A percentile compares a stretch with the other conserved stretches of the same genome.
Conservation (phyloP, 1,284 basidiomycete genomes). For the Tremellales sp. region DNA sequence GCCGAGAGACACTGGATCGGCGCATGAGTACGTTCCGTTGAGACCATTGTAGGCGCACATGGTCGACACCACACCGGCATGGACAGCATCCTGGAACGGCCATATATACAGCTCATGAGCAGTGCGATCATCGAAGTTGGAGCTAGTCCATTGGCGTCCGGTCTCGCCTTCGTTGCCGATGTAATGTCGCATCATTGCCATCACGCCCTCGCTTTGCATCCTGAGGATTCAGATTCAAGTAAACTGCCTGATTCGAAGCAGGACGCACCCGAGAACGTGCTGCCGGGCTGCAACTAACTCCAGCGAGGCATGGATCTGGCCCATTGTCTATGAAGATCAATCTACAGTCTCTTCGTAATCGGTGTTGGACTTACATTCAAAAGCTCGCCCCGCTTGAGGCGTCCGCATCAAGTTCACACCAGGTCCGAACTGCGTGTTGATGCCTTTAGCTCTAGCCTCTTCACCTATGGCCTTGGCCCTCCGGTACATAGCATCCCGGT, state of each 20-base stretch:
- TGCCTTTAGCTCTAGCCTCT: constrained; percentile 10
- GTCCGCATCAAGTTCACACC: constrained; percentile 9
- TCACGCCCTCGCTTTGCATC: constrained; percentile 1
- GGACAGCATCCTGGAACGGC: constrained; percentile 61
- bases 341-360: not conserved
- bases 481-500: constrained; percentile 7
- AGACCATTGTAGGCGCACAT: constrained; percentile 71
- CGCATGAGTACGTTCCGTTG: constrained; percentile 62
- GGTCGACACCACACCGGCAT: constrained; percentile 64
- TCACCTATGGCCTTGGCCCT: constrained; percentile 10
- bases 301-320: constrained; percentile 9
- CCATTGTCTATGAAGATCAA: constrained; percentile 6
- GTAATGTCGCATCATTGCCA: constrained; percentile 19
- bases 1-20: constrained; percentile 49
- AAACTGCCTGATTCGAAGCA: not conserved
- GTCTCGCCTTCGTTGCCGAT: constrained; percentile 27
- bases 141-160: constrained; percentile 17
- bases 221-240: not conserved
- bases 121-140: constrained; percentile 20
- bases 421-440: constrained; percentile 11
- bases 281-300: constrained; percentile 4
- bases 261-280: constrained; percentile 7
- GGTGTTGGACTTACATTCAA: constrained; percentile 4
- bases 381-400: constrained; percentile 8
- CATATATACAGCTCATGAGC: constrained; percentile 25